Base-by-base conservation (phyloP, 2,329 filamentous ascomycete genomes). In the Nigrospora sphaerica region DNA sequence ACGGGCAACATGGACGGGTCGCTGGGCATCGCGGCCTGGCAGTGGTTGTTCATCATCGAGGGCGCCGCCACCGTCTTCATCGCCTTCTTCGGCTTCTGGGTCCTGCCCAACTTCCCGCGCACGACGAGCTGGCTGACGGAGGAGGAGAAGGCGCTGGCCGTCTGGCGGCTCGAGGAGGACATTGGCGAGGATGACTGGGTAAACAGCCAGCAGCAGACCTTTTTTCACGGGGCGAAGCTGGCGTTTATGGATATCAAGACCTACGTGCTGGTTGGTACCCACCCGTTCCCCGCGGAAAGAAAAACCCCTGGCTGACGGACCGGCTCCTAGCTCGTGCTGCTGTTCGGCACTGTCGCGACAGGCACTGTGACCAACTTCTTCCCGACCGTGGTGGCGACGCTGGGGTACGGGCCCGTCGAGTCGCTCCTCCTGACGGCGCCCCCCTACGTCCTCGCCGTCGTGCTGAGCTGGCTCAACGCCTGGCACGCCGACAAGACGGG, bases 401-500 rank as follows among this genome's bases (percentile, higher is more conserved):
- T 88, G 2, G 75, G 78, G n/a, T 86, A 83, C 61, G 72, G 65
- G 47, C 68, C 73, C 14, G 78, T 83, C 42, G 64, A 71, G 23
- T 80, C 83, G 0, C 73, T 86, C 4, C 73, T 85, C 13, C 68
- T 86, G 45, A 84, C 81, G 0, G 77, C 75, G 0, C 84, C 84
- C 12, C 49, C 49, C 1, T 86, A 85, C 59, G 75, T 83, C 3
- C 69, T 85, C 12, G 74, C 72, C 42, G 73, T 81, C 32, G 73
- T 86, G 38, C 79, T 77, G 0, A 78, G 81, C 2, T 80, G 82
- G 52, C 47, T 72, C 38, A 87, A 86, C 53, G 80, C 85, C 4
- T 82, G 79, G 73, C 83, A 88, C 61, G 83, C 85, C 14, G 86
- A 88, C 61, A 75, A 72, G 37, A 86, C 81, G 0, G 82, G 83